Percentiles rank a stretch among this genome's conserved stretches.
Evolutionary conservation across 2,329 filamentous ascomycete species (phyloP).

Genomic region (Microsporum audouinii): DNA sequence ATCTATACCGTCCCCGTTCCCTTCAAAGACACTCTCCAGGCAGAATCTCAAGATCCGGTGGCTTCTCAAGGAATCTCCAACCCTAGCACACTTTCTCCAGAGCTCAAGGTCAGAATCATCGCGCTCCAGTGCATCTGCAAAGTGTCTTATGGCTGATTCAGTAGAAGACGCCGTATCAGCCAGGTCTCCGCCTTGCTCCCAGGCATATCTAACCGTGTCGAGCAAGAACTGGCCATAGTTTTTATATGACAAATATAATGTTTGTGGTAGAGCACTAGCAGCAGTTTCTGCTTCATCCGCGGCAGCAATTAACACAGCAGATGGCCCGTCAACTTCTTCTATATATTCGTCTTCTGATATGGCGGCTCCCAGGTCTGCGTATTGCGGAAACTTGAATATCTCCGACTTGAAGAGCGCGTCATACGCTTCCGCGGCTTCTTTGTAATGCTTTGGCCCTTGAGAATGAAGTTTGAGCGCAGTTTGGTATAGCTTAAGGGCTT

Average conservation of each 20-base stretch:
- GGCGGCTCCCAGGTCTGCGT: slow-evolving; percentile 31
- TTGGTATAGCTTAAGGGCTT: slow-evolving; percentile 90
- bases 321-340: slow-evolving; percentile 37
- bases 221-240: slow-evolving; percentile 87
- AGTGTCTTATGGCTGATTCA: slow-evolving; percentile 39
- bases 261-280: slow-evolving; percentile 73
- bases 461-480: slow-evolving; percentile 82
- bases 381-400: slow-evolving; percentile 81
- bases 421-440: slow-evolving; percentile 71
- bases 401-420: slow-evolving; percentile 76
- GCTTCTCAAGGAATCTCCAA: slow-evolving; percentile 47
- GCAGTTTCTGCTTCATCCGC: slow-evolving; percentile 58
- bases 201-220: slow-evolving; percentile 54
- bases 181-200: slow-evolving; percentile 19
- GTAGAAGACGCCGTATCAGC: slow-evolving; percentile 21
- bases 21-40: slow-evolving; percentile 52
- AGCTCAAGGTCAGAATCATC: slow-evolving; percentile 54
- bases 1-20: slow-evolving; percentile 47
- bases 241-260: slow-evolving; percentile 87
- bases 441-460: slow-evolving; percentile 65
- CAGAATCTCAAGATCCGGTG: slow-evolving; percentile 50
- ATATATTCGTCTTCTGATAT: slow-evolving; percentile 55
- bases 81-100: slow-evolving; percentile 50
- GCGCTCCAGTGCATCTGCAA: slow-evolving; percentile 52
- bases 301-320: slow-evolving; percentile 30